A percentile compares a stretch with the other conserved stretches of the same genome.
phyloP scores from a whole-genome alignment of 345 rosid genomes.

The Melaleuca quinquenervia region DNA sequence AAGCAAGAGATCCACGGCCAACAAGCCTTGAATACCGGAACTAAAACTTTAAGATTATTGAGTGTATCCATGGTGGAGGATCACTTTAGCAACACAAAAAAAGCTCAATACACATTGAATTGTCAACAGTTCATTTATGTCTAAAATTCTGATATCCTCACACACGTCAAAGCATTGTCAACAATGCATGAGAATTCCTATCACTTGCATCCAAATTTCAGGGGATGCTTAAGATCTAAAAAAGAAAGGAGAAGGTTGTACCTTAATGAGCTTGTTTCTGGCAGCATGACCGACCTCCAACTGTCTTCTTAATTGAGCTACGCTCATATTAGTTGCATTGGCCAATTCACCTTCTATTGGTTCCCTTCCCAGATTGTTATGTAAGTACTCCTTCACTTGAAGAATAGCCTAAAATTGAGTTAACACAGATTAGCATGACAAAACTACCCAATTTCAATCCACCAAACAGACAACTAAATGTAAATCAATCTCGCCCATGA shows the following conservation, averaged over 20 bases:
- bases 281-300: slow-evolving; percentile 74
- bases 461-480: background rate
- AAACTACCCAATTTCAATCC: background rate
- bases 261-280: slow-evolving; percentile 89
- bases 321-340: slow-evolving; percentile 30
- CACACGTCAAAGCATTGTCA: background rate
- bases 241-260: slow-evolving; percentile 1
- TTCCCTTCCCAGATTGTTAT: slow-evolving; percentile 40
- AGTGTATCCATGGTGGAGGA: background rate
- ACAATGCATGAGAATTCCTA: background rate
- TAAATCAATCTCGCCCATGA: background rate
- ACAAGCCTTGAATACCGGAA: background rate
- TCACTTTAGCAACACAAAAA: background rate
- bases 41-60: background rate
- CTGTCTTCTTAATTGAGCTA: slow-evolving; percentile 37
- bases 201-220: background rate
- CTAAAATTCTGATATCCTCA: background rate
- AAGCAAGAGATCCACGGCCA: background rate
- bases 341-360: slow-evolving; percentile 63
- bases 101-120: background rate
- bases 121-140: background rate
- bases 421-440: background rate
- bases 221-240: background rate
- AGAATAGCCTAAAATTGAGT: slow-evolving; percentile 37
- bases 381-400: slow-evolving; percentile 47